phyloP scores from a whole-genome alignment of 2,329 filamentous ascomycete genomes.

The Aspergillus brunneoviolaceus region DNA sequence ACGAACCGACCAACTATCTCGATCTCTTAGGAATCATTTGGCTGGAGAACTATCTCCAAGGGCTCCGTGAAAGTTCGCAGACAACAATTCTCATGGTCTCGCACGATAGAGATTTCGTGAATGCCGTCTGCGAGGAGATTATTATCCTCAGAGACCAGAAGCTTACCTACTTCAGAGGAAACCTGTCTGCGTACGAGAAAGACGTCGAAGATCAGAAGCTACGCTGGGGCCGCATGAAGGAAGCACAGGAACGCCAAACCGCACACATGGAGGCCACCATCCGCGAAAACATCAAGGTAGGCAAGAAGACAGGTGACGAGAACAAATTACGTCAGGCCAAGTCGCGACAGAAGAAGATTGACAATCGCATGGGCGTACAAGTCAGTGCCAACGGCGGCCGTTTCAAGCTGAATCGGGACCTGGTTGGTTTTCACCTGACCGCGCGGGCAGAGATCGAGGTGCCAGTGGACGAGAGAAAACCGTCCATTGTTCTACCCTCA shows the following conservation, averaged over 20 bases:
- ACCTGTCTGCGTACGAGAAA: slow-evolving; percentile 69
- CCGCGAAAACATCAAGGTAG: slow-evolving; percentile 69
- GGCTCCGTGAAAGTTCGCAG: slow-evolving; percentile 52
- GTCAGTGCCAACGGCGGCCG: slow-evolving; percentile 68
- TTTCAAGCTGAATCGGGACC: slow-evolving; percentile 79
- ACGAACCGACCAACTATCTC: slow-evolving; percentile 85
- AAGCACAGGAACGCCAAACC: slow-evolving; percentile 76
- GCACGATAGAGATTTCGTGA: slow-evolving; percentile 79
- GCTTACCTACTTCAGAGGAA: slow-evolving; percentile 72
- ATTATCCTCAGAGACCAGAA: slow-evolving; percentile 71
- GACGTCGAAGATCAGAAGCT: slow-evolving; percentile 64
- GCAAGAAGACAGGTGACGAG: slow-evolving; percentile 74
- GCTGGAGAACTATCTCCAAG: slow-evolving; percentile 70
- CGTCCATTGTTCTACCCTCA: slow-evolving; percentile 59
- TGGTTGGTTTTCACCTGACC: slow-evolving; percentile 60
- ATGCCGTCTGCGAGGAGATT: slow-evolving; percentile 72
- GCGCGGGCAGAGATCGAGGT: slow-evolving; percentile 69
- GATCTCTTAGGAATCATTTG: slow-evolving; percentile 82
- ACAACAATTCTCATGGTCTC: slow-evolving; percentile 76
- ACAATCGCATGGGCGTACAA: slow-evolving; percentile 76
- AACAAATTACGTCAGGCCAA: slow-evolving; percentile 86
- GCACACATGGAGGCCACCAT: slow-evolving; percentile 80
- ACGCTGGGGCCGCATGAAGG: slow-evolving; percentile 72
- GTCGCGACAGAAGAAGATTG: slow-evolving; percentile 78
- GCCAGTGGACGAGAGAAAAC: slow-evolving; percentile 59